Evolutionary conservation across 148 eudicot species (phyloP).

Genomic region (Suaeda aralocaspica): DNA sequence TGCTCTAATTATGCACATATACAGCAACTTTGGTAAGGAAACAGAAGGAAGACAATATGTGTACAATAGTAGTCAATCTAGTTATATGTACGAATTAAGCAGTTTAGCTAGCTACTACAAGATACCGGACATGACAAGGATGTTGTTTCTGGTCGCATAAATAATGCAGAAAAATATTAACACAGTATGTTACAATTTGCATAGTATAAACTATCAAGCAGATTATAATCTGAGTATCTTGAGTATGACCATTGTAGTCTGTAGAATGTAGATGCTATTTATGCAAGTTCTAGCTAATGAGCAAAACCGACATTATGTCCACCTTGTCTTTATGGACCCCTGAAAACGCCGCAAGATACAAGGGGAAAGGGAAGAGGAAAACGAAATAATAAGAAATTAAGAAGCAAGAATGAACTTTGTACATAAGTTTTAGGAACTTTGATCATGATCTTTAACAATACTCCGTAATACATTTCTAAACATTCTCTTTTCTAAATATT

Average conservation of each 20-base stretch:
- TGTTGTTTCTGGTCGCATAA: no score
- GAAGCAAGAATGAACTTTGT: neutral
- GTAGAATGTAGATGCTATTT: no score
- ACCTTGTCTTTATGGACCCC: conserved; percentile 10
- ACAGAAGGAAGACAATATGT: no score
- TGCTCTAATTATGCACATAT: no score
- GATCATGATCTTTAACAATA: neutral
- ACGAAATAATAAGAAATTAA: no score
- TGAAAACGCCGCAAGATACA: neutral
- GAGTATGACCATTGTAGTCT: neutral
- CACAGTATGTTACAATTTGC: neutral
- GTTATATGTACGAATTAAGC: no score
- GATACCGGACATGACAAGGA: no score
- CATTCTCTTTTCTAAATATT: neutral
- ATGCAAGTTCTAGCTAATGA: conserved; percentile 8
- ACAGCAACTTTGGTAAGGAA: no score
- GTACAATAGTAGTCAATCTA: no score
- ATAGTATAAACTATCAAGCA: conserved; percentile 14
- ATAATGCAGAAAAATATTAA: no score
- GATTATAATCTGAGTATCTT: conserved; percentile 5
- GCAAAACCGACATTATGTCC: neutral
- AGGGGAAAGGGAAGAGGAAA: neutral
- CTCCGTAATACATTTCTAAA: neutral
- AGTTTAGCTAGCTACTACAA: no score
- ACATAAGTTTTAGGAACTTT: neutral